These are phyloP conservation scores for Porcisia hertigi DNA, from an alignment of 208 protist species.

Conservation along the genomic window DNA sequence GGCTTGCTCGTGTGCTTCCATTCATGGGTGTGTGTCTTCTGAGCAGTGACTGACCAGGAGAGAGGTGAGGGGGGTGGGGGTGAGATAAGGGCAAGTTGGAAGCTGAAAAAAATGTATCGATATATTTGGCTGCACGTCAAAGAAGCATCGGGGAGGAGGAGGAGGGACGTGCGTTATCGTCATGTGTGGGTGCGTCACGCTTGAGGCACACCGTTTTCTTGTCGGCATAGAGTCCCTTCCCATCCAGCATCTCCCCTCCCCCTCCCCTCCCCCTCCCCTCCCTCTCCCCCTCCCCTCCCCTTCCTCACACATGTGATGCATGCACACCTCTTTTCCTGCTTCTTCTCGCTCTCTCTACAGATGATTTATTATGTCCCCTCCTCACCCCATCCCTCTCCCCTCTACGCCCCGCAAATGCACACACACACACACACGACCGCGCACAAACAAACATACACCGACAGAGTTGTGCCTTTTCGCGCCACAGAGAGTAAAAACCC, in stretches of 20 bases:
- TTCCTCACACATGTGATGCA: not conserved
- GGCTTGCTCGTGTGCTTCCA: too few species aligned
- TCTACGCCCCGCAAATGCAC: not conserved
- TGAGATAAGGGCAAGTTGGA: not conserved
- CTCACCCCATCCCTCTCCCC: not conserved
- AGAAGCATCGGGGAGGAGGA: too few species aligned
- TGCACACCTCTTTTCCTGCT: not conserved
- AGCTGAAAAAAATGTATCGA: too few species aligned
- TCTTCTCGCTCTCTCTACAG: not conserved
- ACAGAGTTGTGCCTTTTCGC: conserved; percentile 7
- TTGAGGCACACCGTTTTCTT: not conserved
- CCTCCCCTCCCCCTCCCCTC: not conserved
- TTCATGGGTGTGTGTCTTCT: not conserved
- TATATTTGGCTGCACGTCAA: not conserved
- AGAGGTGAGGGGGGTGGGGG: not conserved
- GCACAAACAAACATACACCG: not conserved
- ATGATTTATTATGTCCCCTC: not conserved
- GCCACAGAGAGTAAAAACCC: not conserved
- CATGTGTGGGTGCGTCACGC: not conserved
- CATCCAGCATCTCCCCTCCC: not conserved
- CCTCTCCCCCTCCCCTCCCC: not conserved
- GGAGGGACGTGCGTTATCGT: not conserved
- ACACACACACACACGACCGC: not conserved
- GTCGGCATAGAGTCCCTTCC: not conserved
- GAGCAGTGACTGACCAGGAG: not conserved